phyloP scores from a whole-genome alignment of 371 early-diverging fungal genomes.

The Mortierella sp. region DNA sequence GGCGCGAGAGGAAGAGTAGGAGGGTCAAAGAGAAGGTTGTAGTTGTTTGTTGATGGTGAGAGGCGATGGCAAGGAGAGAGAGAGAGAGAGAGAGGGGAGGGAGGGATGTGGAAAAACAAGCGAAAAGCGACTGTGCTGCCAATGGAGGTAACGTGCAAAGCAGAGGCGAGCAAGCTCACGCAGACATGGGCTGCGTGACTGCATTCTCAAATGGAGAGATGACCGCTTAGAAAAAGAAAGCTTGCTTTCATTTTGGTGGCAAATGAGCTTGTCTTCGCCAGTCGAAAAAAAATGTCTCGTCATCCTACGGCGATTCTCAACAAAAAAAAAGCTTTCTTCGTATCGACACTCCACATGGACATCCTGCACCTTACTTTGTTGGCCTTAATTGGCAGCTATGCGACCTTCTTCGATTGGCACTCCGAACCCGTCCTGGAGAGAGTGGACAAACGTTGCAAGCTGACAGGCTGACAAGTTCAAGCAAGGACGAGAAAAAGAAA shows the following conservation, averaged over 20 bases:
- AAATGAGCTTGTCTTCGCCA: neutral
- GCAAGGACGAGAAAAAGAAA: neutral
- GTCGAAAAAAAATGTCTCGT: neutral
- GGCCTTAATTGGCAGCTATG: too few species aligned
- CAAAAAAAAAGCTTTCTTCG: too few species aligned
- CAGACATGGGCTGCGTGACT: neutral
- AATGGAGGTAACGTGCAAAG: neutral
- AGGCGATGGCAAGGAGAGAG: neutral
- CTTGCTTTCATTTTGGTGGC: neutral
- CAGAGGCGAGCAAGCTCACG: neutral
- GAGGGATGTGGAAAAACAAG: constrained; percentile 3
- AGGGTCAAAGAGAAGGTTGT: neutral
- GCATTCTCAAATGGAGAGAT: neutral
- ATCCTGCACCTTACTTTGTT: too few species aligned
- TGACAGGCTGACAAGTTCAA: neutral
- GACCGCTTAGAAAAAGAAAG: neutral
- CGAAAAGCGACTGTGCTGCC: neutral
- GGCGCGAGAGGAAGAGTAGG: neutral
- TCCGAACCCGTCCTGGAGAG: neutral
- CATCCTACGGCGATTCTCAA: too few species aligned
- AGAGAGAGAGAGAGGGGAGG: neutral
- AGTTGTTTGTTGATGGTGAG: neutral
- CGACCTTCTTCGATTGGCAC: neutral
- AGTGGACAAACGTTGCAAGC: neutral
- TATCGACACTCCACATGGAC: too few species aligned